Conservation (phyloP, 2,329 filamentous ascomycete species). For the Davidsoniella australis region DNA sequence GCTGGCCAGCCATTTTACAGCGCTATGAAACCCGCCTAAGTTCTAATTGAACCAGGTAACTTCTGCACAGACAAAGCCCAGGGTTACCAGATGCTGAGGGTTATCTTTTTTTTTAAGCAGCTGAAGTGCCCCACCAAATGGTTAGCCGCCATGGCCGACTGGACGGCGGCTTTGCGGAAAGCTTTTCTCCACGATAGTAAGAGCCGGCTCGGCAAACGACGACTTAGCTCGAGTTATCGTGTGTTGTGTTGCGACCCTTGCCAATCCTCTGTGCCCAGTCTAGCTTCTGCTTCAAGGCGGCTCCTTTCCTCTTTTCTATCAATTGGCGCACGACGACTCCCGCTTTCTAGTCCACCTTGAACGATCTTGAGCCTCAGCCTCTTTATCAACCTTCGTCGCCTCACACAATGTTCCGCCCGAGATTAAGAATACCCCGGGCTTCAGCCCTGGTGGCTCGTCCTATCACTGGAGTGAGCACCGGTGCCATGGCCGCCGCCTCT, state of each 20-base stretch:
- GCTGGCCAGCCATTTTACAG: no score
- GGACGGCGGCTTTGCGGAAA: slow-evolving; percentile 9
- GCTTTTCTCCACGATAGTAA: slow-evolving; percentile 9
- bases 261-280: background rate
- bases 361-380: background rate
- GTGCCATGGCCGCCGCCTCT: slow-evolving; percentile 20
- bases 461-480: slow-evolving; percentile 18
- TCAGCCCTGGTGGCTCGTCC: slow-evolving; percentile 17
- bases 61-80: no score
- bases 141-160: slow-evolving; percentile 1
- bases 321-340: background rate
- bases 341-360: background rate
- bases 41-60: no score
- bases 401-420: slow-evolving; percentile 33
- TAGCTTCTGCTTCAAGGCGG: background rate
- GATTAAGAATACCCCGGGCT: slow-evolving; percentile 34
- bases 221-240: background rate
- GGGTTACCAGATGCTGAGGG: background rate
- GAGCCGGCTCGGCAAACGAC: slow-evolving; percentile 1
- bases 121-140: slow-evolving; percentile 7
- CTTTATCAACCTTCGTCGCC: background rate
- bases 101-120: background rate
- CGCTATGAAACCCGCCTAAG: no score
- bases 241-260: background rate
- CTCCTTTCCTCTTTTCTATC: background rate